Evolutionary conservation across 495 filamentous ascomycete species (phyloP), one percentile per base, ranked within the genome.

Genomic region (Aspergillus funiculosus): DNA sequence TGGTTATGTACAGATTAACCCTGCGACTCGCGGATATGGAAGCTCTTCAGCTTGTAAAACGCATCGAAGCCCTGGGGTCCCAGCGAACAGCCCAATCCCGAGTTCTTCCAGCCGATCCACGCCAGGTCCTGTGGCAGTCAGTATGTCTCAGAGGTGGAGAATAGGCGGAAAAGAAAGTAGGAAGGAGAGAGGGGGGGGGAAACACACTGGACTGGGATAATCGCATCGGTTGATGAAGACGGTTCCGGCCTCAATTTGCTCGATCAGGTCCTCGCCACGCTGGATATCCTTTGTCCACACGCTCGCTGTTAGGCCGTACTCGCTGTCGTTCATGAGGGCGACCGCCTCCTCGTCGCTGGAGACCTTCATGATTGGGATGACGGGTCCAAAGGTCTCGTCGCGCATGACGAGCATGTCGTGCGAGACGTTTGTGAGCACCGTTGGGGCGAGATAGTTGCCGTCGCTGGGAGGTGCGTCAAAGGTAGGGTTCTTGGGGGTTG

Each of bases 51-150:
- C 75, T 91, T 94, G 45, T 89, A 81, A 57, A 97, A 97, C 56
- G 92, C 89, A 48, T 95, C 92, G 57, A 89, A 98, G 5, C 87
- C 94, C 44, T 87, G 91, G 53, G 71, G 86, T 61, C 89, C 92
- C 60, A 98, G 64, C 1, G 90, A 96, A 40, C 83, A 82, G 20
- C 92, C 92, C 59, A 87, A 85, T 31, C 92, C 92, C 18, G 88
- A 95, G 54, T 90, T 85, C 72, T 98, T 98, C 91, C 90, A 96
- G 4, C 92, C 92, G 1, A 87, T 89, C 92, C 92, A 98, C 9
- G 92, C 92, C 37, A 98, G 84, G 64, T 98, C 92, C 84, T 94
- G 63, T 44, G 57, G 49, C 20, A 40, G 19, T 64, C 56, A 61
- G 55, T 36, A 51, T 21, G n/a, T n/a, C n/a, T n/a, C n/a, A n/a